phyloP scores from a whole-genome alignment of 192 early-diverging fungal species.

The Martensiomyces pterosporus region DNA sequence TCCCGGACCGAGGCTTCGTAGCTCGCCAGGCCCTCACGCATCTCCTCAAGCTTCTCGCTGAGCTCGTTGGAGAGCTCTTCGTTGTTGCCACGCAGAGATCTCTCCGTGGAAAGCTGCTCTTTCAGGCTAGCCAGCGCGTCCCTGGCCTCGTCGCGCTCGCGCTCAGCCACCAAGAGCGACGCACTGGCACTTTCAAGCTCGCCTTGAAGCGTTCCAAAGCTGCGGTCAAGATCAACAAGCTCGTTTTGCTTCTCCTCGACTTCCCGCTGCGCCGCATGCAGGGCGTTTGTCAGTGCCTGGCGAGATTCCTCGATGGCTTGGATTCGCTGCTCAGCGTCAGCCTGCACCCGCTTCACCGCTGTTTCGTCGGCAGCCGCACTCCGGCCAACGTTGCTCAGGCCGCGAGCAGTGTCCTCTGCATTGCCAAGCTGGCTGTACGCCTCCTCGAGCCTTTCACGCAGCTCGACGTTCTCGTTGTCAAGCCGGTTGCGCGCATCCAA shows the following conservation, averaged over 20 bases:
- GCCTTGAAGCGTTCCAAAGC: conserved; percentile 45
- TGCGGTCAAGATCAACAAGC: conserved; percentile 49
- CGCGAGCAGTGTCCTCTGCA: conserved; percentile 53
- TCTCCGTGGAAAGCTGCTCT: conserved; percentile 34
- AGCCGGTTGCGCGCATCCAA: conserved; percentile 63
- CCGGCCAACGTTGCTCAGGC: conserved; percentile 52
- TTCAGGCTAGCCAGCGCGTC: conserved; percentile 27
- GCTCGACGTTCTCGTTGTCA: conserved; percentile 56
- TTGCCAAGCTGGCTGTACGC: conserved; percentile 55
- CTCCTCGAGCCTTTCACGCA: conserved; percentile 58
- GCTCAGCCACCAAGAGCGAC: conserved; percentile 32
- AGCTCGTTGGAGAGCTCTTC: conserved; percentile 43
- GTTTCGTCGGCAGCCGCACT: conserved; percentile 4
- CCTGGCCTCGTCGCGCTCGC: conserved; percentile 41
- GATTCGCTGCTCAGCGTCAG: conserved; percentile 69
- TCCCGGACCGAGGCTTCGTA: conserved; percentile 56
- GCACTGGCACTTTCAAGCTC: conserved; percentile 35
- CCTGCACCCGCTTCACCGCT: conserved; percentile 30
- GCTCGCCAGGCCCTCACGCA: conserved; percentile 53
- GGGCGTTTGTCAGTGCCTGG: conserved; percentile 70
- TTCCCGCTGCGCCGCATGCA: conserved; percentile 72
- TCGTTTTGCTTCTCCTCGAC: conserved; percentile 74
- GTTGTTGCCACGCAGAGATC: conserved; percentile 35
- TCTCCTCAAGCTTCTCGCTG: conserved; percentile 27
- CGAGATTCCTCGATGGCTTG: conserved; percentile 79